Evolutionary conservation across 441 rosid species (phyloP), one percentile per base, ranked within the genome.

Genomic region (Arabidopsis lyrata): DNA sequence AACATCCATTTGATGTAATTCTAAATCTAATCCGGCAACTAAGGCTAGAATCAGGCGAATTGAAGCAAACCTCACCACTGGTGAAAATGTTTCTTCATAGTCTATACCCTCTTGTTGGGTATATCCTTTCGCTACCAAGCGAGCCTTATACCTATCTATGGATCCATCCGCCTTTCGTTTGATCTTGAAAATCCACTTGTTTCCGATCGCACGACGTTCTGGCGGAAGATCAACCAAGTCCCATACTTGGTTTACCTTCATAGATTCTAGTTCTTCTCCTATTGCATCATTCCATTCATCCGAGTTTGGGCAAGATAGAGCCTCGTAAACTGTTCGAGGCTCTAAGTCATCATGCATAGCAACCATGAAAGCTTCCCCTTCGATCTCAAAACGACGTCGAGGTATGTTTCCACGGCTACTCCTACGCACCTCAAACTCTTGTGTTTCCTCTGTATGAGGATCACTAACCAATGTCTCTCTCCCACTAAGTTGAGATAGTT

Each of bases 331-430:
- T n/a, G n/a, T n/a, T n/a, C n/a, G n/a, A n/a, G n/a, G n/a, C n/a
- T n/a, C n/a, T n/a, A n/a, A n/a, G n/a, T n/a, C n/a, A n/a, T n/a
- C n/a, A n/a, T n/a, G n/a, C n/a, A n/a, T n/a, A n/a, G n/a, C n/a
- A n/a, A 44, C 58, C 72, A 66, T 74, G 6, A 74, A 63, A n/a
- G 68, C 49, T 41, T 53, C 56, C 10, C 48, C 53, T 35, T 72
- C 55, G 1, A 74, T 74, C 1, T 74, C 68, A 49, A 66, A 66
- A 38, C 32, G 14, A 48, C 54, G 12, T 10, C 27, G 44, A 12
- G 63, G 55, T 3, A 38, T 4, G 4, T 14, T 56, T 3, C 45
- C 66, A 35, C 61, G 27, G 5, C 49, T 4, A 29, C 72, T 66
- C 29, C 39, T 64, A 44, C 53, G 41, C 14, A 72, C 4, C 1